Conservation (phyloP, 1,139 yeast species). For the Pichia norvegensis region DNA sequence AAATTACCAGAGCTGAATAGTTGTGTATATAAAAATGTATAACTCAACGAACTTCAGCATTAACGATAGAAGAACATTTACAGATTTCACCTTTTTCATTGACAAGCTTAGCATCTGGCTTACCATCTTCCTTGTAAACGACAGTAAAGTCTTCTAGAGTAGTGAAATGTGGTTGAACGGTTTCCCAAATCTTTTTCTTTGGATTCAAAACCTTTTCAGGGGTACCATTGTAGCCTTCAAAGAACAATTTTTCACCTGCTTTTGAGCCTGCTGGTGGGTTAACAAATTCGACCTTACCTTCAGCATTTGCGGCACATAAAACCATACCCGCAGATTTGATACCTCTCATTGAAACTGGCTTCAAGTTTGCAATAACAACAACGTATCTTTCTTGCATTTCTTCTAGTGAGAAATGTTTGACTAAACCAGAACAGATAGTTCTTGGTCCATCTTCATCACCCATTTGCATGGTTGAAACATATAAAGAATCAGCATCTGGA, state of each 20-base stretch:
- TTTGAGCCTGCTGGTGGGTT: constrained; percentile 92
- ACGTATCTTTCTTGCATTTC: constrained; percentile 78
- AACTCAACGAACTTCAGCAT: constrained; percentile 63
- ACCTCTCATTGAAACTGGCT: constrained; percentile 92
- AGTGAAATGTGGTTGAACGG: constrained; percentile 82
- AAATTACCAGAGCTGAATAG: no score
- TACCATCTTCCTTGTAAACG: constrained; percentile 71
- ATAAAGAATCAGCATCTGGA: constrained; percentile 95
- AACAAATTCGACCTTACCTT: constrained; percentile 70
- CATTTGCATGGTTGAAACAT: constrained; percentile 92
- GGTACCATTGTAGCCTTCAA: constrained; percentile 78
- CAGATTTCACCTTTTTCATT: constrained; percentile 67
- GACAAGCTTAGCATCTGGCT: constrained; percentile 68
- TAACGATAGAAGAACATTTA: constrained; percentile 57
- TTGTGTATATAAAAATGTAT: no score
- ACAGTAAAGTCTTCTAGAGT: constrained; percentile 74
- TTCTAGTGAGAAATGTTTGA: constrained; percentile 67
- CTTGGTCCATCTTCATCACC: constrained; percentile 97
- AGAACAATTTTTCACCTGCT: constrained; percentile 94
- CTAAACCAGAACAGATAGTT: constrained; percentile 95
- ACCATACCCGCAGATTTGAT: constrained; percentile 96
- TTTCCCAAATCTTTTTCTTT: constrained; percentile 97
- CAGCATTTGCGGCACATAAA: constrained; percentile 74
- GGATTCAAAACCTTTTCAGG: constrained; percentile 96
- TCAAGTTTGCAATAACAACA: constrained; percentile 78